Percentiles rank a stretch among this genome's conserved stretches.
These are phyloP conservation scores for Suillus fuscotomentosus DNA, from an alignment of 768 basidiomycete species.

Conservation along the genomic window DNA sequence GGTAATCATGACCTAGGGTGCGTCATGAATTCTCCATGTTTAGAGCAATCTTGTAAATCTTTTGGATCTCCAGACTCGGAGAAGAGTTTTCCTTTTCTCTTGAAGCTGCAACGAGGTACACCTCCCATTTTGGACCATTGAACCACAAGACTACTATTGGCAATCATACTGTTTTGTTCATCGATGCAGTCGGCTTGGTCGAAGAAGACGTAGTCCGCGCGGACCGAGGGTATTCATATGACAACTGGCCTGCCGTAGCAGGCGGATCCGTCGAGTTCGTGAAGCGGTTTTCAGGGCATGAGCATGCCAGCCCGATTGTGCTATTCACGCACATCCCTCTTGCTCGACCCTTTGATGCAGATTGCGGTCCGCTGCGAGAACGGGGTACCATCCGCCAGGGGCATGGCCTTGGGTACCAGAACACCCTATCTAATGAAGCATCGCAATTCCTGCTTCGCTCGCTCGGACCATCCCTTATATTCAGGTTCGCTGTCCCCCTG, in stretches of 20 bases:
- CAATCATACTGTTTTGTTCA: constrained; percentile 69
- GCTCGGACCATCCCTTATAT: constrained; percentile 65
- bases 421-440: constrained; percentile 67
- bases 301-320: constrained; percentile 48
- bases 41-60: constrained; percentile 7
- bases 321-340: constrained; percentile 92
- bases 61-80: constrained; percentile 25
- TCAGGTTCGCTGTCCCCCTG: constrained; percentile 52
- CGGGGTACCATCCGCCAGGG: constrained; percentile 71
- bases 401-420: constrained; percentile 80
- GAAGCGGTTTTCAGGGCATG: constrained; percentile 33
- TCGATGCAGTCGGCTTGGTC: constrained; percentile 71
- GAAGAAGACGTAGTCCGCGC: constrained; percentile 68
- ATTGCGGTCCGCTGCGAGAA: constrained; percentile 81
- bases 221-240: constrained; percentile 37
- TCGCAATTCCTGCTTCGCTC: constrained; percentile 64
- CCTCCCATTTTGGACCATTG: constrained; percentile 71
- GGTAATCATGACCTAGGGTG: constrained; percentile 93
- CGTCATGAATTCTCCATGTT: constrained; percentile 16
- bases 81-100: constrained; percentile 34
- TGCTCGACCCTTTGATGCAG: constrained; percentile 59
- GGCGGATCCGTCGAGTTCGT: constrained; percentile 57
- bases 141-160: constrained; percentile 63
- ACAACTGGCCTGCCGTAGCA: constrained; percentile 46
- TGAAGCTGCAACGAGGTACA: constrained; percentile 55